Conservation (phyloP, 768 basidiomycete species). For the Cantharellus anzutake region DNA sequence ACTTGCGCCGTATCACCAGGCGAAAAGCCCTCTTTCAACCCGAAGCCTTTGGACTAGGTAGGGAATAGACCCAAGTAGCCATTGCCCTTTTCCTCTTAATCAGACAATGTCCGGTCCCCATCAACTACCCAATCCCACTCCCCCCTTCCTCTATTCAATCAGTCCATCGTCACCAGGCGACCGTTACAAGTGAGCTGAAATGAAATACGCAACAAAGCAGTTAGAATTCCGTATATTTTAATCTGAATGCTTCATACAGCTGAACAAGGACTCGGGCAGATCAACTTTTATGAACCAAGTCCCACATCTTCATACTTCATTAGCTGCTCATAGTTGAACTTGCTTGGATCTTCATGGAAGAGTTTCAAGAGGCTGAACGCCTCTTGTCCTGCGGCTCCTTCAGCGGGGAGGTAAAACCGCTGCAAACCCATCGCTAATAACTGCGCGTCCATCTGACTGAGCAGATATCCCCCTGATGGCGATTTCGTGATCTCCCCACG, state of each 20-base stretch:
- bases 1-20: conserved; percentile 34
- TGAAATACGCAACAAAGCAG: background rate
- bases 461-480: conserved; percentile 32
- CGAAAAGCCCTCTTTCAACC: conserved; percentile 33
- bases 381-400: conserved; percentile 20
- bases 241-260: background rate
- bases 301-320: conserved; percentile 22
- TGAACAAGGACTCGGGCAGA: background rate
- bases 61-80: background rate
- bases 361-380: conserved; percentile 26
- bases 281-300: background rate
- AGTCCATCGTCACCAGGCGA: background rate
- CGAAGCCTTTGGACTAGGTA: conserved; percentile 13
- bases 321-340: conserved; percentile 72
- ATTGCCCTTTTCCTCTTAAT: background rate
- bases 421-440: conserved; percentile 62
- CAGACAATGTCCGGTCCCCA: background rate
- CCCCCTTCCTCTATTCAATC: background rate
- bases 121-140: background rate
- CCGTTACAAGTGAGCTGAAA: background rate
- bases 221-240: background rate
- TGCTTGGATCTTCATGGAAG: conserved; percentile 61
- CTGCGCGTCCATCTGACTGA: conserved; percentile 72
- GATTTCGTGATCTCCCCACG: conserved; percentile 80
- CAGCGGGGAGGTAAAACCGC: conserved; percentile 62